phyloP scores from a whole-genome alignment of 192 early-diverging fungal genomes.

The Mortierella claussenii region DNA sequence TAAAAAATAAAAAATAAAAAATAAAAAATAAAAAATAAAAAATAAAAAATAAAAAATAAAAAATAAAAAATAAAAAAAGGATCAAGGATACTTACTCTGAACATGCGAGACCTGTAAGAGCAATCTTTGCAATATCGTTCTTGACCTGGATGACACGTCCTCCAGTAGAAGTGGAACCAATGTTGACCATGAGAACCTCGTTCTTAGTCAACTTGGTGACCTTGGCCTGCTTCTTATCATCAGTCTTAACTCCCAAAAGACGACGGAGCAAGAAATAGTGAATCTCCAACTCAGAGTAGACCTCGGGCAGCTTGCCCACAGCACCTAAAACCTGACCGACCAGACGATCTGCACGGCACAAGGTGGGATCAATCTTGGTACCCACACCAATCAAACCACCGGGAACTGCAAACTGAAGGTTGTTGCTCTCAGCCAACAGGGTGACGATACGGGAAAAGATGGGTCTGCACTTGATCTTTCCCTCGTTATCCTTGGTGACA shows the following conservation, averaged over 20 bases:
- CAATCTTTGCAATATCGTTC: conserved; percentile 94
- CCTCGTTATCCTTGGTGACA: conserved; percentile 87
- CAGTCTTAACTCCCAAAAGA: conserved; percentile 96
- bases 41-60: too few relatives aligned
- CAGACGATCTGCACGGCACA: conserved; percentile 96
- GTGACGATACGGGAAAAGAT: conserved; percentile 91
- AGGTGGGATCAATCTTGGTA: conserved; percentile 93
- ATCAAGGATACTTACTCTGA: conserved; percentile 75
- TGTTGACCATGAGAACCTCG: conserved; percentile 96
- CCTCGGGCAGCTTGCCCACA: conserved; percentile 91
- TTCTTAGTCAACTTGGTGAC: conserved; percentile 90
- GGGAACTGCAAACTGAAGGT: conserved; percentile 97
- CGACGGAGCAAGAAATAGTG: conserved; percentile 97
- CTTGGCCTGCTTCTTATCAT: conserved; percentile 99
- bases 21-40: too few relatives aligned
- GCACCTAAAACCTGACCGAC: conserved; percentile 95
- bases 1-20: too few relatives aligned
- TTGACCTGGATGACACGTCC: conserved; percentile 95
- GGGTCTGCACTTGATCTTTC: conserved; percentile 82
- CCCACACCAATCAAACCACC: conserved; percentile 99
- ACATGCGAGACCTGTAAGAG: conserved; percentile 90
- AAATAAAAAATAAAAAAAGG: too few relatives aligned
- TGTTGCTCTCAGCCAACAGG: conserved; percentile 89
- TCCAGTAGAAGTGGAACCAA: conserved; percentile 94
- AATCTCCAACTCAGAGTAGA: conserved; percentile 96